Percentiles rank a stretch among this genome's conserved stretches.
Conservation (phyloP, 768 basidiomycete species). For the Suillus paluster region DNA sequence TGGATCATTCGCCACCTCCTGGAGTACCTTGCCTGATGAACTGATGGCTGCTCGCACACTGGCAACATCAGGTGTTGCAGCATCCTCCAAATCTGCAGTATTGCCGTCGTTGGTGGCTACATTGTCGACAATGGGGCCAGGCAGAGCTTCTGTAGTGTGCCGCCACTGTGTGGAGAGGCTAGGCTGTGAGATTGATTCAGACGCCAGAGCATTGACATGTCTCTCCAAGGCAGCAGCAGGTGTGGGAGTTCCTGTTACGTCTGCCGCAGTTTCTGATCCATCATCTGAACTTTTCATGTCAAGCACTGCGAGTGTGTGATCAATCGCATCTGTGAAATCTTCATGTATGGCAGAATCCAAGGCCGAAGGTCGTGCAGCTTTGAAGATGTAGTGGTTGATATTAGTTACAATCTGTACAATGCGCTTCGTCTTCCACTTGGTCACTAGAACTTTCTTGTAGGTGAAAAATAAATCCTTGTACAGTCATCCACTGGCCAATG, state of each 20-base stretch:
- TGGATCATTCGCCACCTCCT: neutral
- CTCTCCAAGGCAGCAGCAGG: neutral
- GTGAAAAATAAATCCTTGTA: neutral
- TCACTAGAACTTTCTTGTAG: constrained; percentile 4
- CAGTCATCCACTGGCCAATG: too few relatives aligned
- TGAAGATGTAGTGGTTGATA: constrained; percentile 2
- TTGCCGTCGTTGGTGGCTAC: neutral
- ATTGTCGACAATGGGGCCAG: neutral
- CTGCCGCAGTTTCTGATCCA: neutral
- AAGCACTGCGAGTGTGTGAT: neutral
- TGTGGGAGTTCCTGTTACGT: neutral
- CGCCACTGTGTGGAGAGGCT: neutral
- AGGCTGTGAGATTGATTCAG: neutral
- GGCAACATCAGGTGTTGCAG: neutral
- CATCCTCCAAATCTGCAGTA: neutral
- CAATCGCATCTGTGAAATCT: neutral
- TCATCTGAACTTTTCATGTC: neutral
- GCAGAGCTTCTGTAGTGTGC: neutral
- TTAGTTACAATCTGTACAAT: neutral
- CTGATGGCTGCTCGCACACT: too few relatives aligned
- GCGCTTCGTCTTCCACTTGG: neutral
- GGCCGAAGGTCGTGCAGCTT: neutral
- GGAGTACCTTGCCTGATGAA: too few relatives aligned
- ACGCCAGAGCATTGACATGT: neutral
- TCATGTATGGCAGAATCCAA: neutral